Evolutionary conservation across 768 basidiomycete genomes (phyloP), one percentile per base, ranked within the genome.

Genomic region (Auriscalpium microsporum): DNA sequence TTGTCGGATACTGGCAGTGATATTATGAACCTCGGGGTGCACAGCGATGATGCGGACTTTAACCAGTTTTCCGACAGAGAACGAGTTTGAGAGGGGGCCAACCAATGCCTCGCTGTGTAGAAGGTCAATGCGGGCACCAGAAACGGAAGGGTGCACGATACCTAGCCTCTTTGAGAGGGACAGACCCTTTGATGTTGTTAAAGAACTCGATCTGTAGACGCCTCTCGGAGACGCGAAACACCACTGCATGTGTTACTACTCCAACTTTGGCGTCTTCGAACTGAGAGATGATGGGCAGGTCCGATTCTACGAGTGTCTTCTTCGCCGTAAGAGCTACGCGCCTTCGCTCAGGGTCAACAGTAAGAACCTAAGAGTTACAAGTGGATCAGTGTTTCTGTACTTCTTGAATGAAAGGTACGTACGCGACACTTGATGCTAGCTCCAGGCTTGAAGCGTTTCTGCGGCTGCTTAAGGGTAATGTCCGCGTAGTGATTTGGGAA

Each of bases 401-500:
- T 10, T n/a, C 8, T 53, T 17, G 13, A n/a, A 21, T 8, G 36
- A 42, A 33, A 11, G 51, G 23, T 1, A 72, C 85, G 8, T 70
- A 93, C 94, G 56, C 91, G 75, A 62, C 91, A 94, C 72, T 89
- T 95, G 69, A 97, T 87, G 51, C 67, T 79, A 4, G 78, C 77
- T 23, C 94, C 94, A 19, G 78, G 73, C 65, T 91, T 94, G 75
- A 96, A 99, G 57, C 86, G 80, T 71, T 85, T 90, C 45, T 91
- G 83, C 10, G 95, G 95, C 67, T 97, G 89, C 66, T 94, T 96
- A 62, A 98, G 77, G n/a, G 74, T 67, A 64, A 98, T 94, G 68
- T 99, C 96, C 10, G 96, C 93, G 67, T 90, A 96, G 67, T 98
- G 96, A 58, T 84, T 81, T 0, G 94, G 94, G 89, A 91, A 96